Evolutionary conservation across 371 early-diverging fungal genomes (phyloP).

Genomic region (Apophysomyces trapeziformis): DNA sequence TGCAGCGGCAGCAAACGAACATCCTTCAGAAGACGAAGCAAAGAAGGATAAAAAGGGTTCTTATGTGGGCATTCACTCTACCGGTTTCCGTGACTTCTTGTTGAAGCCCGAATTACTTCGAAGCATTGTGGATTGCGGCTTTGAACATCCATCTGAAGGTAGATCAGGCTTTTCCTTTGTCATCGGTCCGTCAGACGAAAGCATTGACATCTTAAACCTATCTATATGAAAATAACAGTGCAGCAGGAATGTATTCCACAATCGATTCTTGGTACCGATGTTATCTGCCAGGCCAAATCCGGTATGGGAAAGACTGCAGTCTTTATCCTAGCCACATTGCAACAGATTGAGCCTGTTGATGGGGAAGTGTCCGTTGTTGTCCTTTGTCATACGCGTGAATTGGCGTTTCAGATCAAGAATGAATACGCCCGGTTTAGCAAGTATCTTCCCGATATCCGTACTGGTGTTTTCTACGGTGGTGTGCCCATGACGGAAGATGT

Average conservation of each 20-base stretch:
- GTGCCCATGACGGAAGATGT: slow-evolving; percentile 78
- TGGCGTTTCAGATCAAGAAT: slow-evolving; percentile 97
- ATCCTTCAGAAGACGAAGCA: slow-evolving; percentile 50
- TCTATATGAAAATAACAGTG: slow-evolving; percentile 56
- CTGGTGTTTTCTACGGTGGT: slow-evolving; percentile 94
- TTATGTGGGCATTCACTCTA: slow-evolving; percentile 97
- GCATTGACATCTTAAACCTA: background rate
- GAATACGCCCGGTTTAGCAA: slow-evolving; percentile 95
- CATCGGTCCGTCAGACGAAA: background rate
- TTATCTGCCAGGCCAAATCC: slow-evolving; percentile 98
- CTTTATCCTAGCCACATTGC: slow-evolving; percentile 95
- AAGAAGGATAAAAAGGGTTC: slow-evolving; percentile 93
- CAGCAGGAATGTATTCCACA: slow-evolving; percentile 99
- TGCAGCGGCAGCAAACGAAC: slow-evolving; percentile 13
- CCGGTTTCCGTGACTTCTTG: slow-evolving; percentile 98
- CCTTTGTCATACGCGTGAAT: slow-evolving; percentile 97
- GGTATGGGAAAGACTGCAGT: slow-evolving; percentile 99
- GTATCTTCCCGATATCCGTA: slow-evolving; percentile 93
- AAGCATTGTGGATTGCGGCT: slow-evolving; percentile 97
- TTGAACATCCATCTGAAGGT: slow-evolving; percentile 99
- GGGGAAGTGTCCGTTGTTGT: slow-evolving; percentile 89
- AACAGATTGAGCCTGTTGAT: slow-evolving; percentile 89
- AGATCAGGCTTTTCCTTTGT: background rate
- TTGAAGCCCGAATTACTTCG: slow-evolving; percentile 95
- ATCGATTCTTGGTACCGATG: slow-evolving; percentile 95